These are phyloP conservation scores for Aciculoconidium aculeatum DNA, from an alignment of 805 yeast species.

Conservation along the genomic window DNA sequence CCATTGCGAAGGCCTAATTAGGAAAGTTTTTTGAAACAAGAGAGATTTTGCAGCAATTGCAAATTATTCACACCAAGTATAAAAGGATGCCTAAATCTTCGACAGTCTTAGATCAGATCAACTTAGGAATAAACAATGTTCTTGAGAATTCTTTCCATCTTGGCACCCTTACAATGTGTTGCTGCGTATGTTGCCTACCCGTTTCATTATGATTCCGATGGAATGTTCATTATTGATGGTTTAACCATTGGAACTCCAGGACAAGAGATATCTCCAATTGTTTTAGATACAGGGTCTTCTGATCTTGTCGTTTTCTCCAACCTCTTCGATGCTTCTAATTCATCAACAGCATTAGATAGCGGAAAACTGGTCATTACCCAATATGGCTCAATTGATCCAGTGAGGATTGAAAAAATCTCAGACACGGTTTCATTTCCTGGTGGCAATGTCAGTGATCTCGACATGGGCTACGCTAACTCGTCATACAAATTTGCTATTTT, in stretches of 20 bases:
- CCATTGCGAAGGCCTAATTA: no score
- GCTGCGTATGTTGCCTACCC: slow-evolving; percentile 1
- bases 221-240: slow-evolving; percentile 8
- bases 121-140: no score
- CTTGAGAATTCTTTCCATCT: no score
- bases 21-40: no score
- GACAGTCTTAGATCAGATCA: no score
- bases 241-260: slow-evolving; percentile 11
- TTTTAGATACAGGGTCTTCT: slow-evolving; percentile 10
- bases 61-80: no score
- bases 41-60: no score
- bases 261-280: slow-evolving; percentile 6
- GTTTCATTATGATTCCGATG: slow-evolving; percentile 1
- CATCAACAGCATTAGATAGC: slow-evolving; percentile 2
- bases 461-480: slow-evolving; percentile 5
- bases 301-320: slow-evolving; percentile 4
- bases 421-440: slow-evolving; percentile 5
- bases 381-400: slow-evolving; percentile 6
- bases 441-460: slow-evolving; percentile 4
- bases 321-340: slow-evolving; percentile 1
- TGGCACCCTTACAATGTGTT: no score
- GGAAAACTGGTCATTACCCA: not conserved
- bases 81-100: no score
- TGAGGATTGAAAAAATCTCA: slow-evolving; percentile 1
- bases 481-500: slow-evolving; percentile 7